Evolutionary conservation across 2,329 filamentous ascomycete species (phyloP), one percentile per base, ranked within the genome.

Genomic region (Aspergillus pseudotamarii): DNA sequence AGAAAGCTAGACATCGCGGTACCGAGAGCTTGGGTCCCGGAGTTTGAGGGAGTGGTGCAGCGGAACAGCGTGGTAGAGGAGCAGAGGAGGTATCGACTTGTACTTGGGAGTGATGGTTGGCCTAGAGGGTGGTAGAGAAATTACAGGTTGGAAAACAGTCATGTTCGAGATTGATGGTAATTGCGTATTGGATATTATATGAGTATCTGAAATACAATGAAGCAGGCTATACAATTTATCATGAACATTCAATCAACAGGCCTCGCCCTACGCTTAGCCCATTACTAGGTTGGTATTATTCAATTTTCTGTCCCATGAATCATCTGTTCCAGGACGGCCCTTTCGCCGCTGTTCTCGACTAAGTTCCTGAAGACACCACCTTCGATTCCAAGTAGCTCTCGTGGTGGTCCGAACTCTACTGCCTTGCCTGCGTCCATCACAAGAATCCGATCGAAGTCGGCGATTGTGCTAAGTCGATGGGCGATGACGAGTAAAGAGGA

Each of bases 381-480:
- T 23, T 84, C 76, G 19, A 68, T 66, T 4, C 81, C 80, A 83
- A 89, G 87, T 61, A 93, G 76, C 71, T 90, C 86, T 68, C 74
- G 80, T 1, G 90, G 90, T 6, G 80, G 81, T 4, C 89, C 90
- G 75, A 85, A 91, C 78, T 93, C 91, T 19, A 87, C 85, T 0
- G 89, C 89, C 50, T 77, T 78, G 0, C 91, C 90, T 38, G 90
- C 89, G 61, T 86, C 86, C 66, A 93, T 80, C 6, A 93, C 90
- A 12, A 93, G 80, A 62, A 93, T 90, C 64, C 86, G 84, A 74
- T 93, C 90, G 72, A 92, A 92, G 75, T 92, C 90, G 4, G 88
- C 89, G 77, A 93, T 91, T 0, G 91, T 93, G 51, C 68, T 69
- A 14, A 71, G 62, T 3, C 69, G 62, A 57, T 70, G 68, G 10